Evolutionary conservation across 2,329 filamentous ascomycete species (phyloP).

Genomic region (Cadophora sp.): DNA sequence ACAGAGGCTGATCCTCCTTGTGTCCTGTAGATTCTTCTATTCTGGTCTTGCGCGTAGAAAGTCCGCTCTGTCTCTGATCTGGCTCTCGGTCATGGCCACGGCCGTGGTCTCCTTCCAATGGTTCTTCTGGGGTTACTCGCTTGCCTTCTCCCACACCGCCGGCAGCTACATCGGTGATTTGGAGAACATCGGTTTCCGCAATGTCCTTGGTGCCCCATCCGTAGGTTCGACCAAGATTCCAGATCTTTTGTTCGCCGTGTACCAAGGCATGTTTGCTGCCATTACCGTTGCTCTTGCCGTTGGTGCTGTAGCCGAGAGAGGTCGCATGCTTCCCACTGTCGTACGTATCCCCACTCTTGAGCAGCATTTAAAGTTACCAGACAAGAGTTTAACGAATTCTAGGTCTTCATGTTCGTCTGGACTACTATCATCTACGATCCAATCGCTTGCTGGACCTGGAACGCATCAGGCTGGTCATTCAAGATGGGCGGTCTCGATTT

Average conservation of each 20-base stretch:
- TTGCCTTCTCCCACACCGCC: conserved; percentile 61
- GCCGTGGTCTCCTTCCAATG: conserved; percentile 89
- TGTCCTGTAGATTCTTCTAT: conserved; percentile 74
- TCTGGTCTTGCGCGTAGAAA: conserved; percentile 88
- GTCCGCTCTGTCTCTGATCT: conserved; percentile 87
- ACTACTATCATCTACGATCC: conserved; percentile 89
- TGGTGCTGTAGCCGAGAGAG: conserved; percentile 85
- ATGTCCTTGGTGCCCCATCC: conserved; percentile 77
- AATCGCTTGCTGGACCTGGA: conserved; percentile 97
- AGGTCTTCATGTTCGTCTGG: conserved; percentile 95
- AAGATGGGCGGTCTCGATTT: conserved; percentile 85
- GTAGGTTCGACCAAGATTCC: conserved; percentile 77
- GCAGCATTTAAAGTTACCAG: background rate
- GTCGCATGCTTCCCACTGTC: conserved; percentile 31
- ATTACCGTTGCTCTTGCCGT: conserved; percentile 87
- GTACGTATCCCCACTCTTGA: conserved; percentile 11
- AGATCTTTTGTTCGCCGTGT: conserved; percentile 84
- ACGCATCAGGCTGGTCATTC: conserved; percentile 79
- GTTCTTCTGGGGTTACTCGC: conserved; percentile 62
- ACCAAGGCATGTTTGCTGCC: conserved; percentile 87
- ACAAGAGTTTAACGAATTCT: conserved; percentile 53
- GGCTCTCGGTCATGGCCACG: conserved; percentile 87
- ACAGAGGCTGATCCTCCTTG: conserved; percentile 33
- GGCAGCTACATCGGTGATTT: conserved; percentile 76
- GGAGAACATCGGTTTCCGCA: conserved; percentile 78